Base-by-base conservation (phyloP, 257 asterid species). In the Rauvolfia tetraphylla region DNA sequence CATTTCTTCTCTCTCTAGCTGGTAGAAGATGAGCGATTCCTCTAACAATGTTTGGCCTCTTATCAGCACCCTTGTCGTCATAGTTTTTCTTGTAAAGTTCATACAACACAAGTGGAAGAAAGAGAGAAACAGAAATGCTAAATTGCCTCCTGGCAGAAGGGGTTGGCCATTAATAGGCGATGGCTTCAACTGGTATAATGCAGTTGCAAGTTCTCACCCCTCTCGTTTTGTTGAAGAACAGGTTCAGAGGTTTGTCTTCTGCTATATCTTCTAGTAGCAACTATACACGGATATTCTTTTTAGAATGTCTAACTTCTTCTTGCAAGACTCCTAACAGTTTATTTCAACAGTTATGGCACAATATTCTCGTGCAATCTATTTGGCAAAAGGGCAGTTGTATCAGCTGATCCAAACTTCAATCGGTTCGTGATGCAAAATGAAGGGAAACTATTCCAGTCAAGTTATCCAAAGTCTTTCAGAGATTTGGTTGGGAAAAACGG, bases 401-500 rank as follows among this genome's bases (percentile, higher is more conserved):
- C 98, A 8, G 95, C 90, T 29, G 97, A 93, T 76, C 95, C 97
- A 3, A 80, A 79, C 10, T 93, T 93, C 85, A 93, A 93, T 84
- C 83, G 87, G 46, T 93, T 93, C 42, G 92, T 90, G 75, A 91
- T 91, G 98, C 96, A 85, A 77, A 91, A 90, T 46, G 97, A 93
- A 81, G 96, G 98, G 18, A 87, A 72, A 38, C 67, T 90, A 13
- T 93, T 93, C 79, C 90, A 90, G 76, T 93, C 98, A n/a, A 89
- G 96, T 79, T 93, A 93, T 80, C 98, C 98, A 0, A 92, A 89
- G 78, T 91, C 98, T 34, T 93, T 93, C 85, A 85, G 91, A 71
- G 97, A 93, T 56, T 81, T 93, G 86, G 98, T 93, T 14, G 98
- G 98, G 1, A 88, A 91, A 71, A 86, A 90, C 78, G 96, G 97